Base-by-base conservation (phyloP, 768 basidiomycete species). In the Daedaleopsis nitida region DNA sequence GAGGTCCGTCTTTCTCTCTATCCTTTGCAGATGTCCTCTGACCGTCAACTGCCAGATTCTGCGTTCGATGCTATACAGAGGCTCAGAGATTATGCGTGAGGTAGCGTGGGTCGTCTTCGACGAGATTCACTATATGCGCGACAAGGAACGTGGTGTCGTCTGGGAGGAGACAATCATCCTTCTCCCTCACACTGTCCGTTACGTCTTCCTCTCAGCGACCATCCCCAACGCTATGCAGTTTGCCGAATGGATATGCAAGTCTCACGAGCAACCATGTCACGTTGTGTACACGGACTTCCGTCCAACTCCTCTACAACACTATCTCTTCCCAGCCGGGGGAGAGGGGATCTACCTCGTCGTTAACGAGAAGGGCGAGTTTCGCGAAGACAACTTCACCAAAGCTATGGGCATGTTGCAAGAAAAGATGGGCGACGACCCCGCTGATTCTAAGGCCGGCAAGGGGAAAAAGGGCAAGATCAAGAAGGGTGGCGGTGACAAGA, bases 71-170 rank as follows among this genome's bases (percentile, higher is more conserved):
- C 79, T 99, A 27, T 99, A 99, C 72, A 89, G 97, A 56, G 97
- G 97, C 42, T 98, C 95, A 4, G 97, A 99, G 78, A 90, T 99
- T 66, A 96, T 98, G 91, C 92, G 97, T 58, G 97, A 99, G 79
- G 96, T 99, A n/a, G 95, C 96, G 1, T 99, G 97, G 97, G 96
- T 98, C 58, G 86, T 99, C 65, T 99, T 98, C 74, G 97, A 99
- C 72, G 97, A 99, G 77, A 97, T 99, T 63, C 97, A 99, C 72
- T 99, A 98, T 77, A 99, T 98, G 97, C 89, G 97, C 62, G 97
- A 98, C 80, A 94, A 94, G 70, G 97, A 99, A 73, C 92, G 97
- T 66, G 97, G 97, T 66, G 97, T 99, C 19, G 97, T 99, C 27
- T 98, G 97, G 97, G 96, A 99, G 76, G 96, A 97, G 74, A 96